Conservation (phyloP, 1,284 basidiomycete species). For the Chalciporus sp. region DNA sequence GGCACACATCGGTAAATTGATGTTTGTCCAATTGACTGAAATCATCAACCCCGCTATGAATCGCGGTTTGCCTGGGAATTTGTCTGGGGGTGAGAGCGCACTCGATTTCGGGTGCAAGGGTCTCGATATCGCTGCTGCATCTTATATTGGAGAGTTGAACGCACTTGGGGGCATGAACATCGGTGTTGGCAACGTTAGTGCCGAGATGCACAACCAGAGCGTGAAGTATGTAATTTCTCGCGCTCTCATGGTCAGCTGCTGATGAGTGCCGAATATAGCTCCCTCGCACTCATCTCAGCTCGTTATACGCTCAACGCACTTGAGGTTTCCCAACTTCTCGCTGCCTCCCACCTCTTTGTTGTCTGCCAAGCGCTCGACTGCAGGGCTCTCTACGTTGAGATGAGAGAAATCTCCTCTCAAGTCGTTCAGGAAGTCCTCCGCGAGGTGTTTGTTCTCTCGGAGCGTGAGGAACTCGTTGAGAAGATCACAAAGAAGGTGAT, state of each 20-base stretch:
- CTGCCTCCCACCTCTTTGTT: conserved; percentile 74
- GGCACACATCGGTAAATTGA: conserved; percentile 80
- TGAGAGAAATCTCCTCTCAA: conserved; percentile 38
- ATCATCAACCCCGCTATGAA: conserved; percentile 83
- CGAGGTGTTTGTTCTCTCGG: conserved; percentile 17
- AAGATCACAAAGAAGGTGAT: conserved; percentile 23
- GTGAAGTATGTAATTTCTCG: conserved; percentile 62
- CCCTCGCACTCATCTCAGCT: conserved; percentile 78
- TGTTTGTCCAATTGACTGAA: conserved; percentile 85
- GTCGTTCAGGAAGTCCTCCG: conserved; percentile 22
- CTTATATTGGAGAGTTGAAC: conserved; percentile 82
- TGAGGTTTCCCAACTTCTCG: conserved; percentile 75
- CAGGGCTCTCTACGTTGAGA: conserved; percentile 69
- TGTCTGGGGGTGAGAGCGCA: conserved; percentile 82
- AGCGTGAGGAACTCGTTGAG: conserved; percentile 16
- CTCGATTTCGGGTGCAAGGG: conserved; percentile 87
- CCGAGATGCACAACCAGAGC: conserved; percentile 88
- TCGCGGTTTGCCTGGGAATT: conserved; percentile 77
- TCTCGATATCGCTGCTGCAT: conserved; percentile 81
- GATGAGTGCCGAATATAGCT: conserved; percentile 46
- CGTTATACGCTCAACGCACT: conserved; percentile 76
- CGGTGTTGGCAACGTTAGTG: conserved; percentile 82
- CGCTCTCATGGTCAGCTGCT: conserved; percentile 1
- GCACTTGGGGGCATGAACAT: conserved; percentile 79
- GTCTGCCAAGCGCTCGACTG: conserved; percentile 84